Percentiles rank a stretch among this genome's conserved stretches.
Conservation (phyloP, 1,139 yeast genomes). For the Pichiaceae sp. region DNA sequence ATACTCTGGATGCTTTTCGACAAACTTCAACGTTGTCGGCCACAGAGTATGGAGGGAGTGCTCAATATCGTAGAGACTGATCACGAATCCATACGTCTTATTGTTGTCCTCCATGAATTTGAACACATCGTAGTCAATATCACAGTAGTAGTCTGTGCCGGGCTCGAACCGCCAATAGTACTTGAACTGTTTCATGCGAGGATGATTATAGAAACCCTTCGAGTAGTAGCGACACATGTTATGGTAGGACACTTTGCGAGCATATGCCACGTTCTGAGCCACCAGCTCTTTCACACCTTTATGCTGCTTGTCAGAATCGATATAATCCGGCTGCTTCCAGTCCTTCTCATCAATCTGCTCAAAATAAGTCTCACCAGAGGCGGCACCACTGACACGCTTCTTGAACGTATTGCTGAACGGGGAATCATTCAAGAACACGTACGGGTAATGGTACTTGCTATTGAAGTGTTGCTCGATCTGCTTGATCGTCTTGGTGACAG, state of each 20-base stretch:
- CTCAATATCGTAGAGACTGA: constrained; percentile 61
- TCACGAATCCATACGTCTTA: constrained; percentile 63
- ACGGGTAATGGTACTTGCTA: constrained; percentile 63
- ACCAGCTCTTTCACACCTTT: constrained; percentile 32
- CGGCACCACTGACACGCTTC: constrained; percentile 28
- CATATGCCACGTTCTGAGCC: constrained; percentile 51
- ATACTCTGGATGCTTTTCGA: constrained; percentile 49
- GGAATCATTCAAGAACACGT: constrained; percentile 69
- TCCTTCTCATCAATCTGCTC: constrained; percentile 44
- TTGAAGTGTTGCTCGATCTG: constrained; percentile 62
- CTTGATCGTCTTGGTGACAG: constrained; percentile 42
- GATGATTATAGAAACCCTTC: constrained; percentile 54
- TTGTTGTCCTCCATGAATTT: constrained; percentile 59
- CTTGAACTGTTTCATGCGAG: constrained; percentile 42
- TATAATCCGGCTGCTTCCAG: constrained; percentile 60
- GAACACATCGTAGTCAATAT: constrained; percentile 68
- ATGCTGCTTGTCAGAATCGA: constrained; percentile 37
- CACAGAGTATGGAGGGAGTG: constrained; percentile 55
- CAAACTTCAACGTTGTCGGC: constrained; percentile 58
- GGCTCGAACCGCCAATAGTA: constrained; percentile 85
- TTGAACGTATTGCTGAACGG: constrained; percentile 56
- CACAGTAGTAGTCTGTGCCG: constrained; percentile 56
- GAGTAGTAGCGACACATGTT: constrained; percentile 76
- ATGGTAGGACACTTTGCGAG: constrained; percentile 56
- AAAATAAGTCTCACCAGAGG: constrained; percentile 49